phyloP scores from a whole-genome alignment of 495 filamentous ascomycete species.

The Coniosporium apollinis region DNA sequence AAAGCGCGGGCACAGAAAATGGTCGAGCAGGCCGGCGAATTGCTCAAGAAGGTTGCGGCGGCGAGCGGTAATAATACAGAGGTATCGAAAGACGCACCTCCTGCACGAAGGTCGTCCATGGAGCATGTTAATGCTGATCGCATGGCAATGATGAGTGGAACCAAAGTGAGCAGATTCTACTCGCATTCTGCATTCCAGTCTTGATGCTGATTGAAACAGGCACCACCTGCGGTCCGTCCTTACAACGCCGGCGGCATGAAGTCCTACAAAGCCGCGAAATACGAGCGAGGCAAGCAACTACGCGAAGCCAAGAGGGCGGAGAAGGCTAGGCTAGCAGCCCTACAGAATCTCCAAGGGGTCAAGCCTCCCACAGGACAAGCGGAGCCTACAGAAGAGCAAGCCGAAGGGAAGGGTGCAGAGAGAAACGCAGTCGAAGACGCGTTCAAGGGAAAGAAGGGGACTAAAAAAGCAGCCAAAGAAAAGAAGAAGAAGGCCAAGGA shows the following conservation, averaged over 20 bases:
- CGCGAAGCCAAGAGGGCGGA: constrained; percentile 6
- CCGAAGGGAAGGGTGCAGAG: constrained; percentile 4
- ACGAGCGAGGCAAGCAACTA: constrained; percentile 3
- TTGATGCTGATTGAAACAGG: no score
- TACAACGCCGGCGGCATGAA: no score
- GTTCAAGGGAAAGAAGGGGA: constrained; percentile 3
- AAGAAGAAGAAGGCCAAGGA: constrained; percentile 1
- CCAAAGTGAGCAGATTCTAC: no score
- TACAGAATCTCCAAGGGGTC: no score
- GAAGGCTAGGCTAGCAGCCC: constrained; percentile 1
- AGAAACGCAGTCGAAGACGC: background rate
- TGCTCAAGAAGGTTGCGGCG: background rate
- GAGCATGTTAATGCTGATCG: no score
- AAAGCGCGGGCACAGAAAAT: constrained; percentile 3
- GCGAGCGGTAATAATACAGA: no score
- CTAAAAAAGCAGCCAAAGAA: background rate
- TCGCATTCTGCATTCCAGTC: no score
- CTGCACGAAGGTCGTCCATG: no score
- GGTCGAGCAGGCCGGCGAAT: constrained; percentile 1
- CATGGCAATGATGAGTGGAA: no score
- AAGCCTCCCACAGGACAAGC: no score
- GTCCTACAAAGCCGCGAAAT: constrained; percentile 4
- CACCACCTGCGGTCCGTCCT: no score
- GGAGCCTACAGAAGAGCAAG: constrained; percentile 1
- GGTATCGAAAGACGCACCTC: no score